A percentile compares a stretch with the other conserved stretches of the same genome.
Evolutionary conservation across 2,329 filamentous ascomycete species (phyloP).

Genomic region (Fusarium albidum): DNA sequence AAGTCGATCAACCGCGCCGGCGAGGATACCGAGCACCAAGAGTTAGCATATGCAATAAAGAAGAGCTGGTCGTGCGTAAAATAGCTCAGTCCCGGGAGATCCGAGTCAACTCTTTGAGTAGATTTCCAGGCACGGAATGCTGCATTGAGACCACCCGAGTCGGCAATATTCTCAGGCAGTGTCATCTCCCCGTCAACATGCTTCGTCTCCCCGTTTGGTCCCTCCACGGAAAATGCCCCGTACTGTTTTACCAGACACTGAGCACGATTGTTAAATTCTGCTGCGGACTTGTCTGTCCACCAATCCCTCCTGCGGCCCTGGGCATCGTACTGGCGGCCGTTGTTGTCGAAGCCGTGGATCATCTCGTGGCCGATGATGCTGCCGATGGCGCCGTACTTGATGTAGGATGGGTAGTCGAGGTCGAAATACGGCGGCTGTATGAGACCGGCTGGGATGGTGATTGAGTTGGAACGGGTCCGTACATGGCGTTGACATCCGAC

Average conservation of each 20-base stretch:
- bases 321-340: conserved; percentile 70
- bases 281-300: conserved; percentile 69
- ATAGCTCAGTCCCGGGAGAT: conserved; percentile 66
- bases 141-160: conserved; percentile 71
- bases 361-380: conserved; percentile 74
- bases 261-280: conserved; percentile 65
- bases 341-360: conserved; percentile 74
- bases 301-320: conserved; percentile 71
- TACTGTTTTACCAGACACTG: conserved; percentile 77
- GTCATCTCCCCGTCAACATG: conserved; percentile 71
- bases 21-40: too few species aligned
- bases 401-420: conserved; percentile 67
- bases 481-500: conserved; percentile 71
- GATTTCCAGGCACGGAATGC: conserved; percentile 71
- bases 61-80: conserved; percentile 76
- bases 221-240: conserved; percentile 64
- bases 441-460: conserved; percentile 67
- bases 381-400: conserved; percentile 75
- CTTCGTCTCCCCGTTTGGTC: conserved; percentile 61
- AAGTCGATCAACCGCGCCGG: too few species aligned
- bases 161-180: conserved; percentile 75
- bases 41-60: too few species aligned
- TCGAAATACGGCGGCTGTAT: conserved; percentile 75
- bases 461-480: conserved; percentile 72
- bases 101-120: conserved; percentile 55